phyloP scores from a whole-genome alignment of 129 eudicot genomes.

The Calendula officinalis region DNA sequence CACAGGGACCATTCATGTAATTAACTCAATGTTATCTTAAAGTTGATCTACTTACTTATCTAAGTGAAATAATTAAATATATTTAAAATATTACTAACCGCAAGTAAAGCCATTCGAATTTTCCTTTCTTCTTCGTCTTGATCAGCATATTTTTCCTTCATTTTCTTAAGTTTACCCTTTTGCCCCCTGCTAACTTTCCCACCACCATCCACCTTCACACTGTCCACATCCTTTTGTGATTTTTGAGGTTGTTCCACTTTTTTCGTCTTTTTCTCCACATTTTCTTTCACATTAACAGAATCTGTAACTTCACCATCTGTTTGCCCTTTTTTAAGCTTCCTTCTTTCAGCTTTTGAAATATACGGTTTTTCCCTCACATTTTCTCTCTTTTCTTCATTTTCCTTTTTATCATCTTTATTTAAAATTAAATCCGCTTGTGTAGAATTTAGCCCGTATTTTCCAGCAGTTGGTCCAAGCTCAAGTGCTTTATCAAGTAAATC shows the following conservation, averaged over 20 bases:
- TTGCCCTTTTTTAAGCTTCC: constrained; percentile 82
- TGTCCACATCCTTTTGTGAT: constrained; percentile 43
- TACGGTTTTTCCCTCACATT: constrained; percentile 73
- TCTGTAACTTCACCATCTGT: constrained; percentile 38
- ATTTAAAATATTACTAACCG: constrained; percentile 49
- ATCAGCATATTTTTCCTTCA: constrained; percentile 94
- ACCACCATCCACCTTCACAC: constrained; percentile 45
- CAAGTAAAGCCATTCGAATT: constrained; percentile 86
- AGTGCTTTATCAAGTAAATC: constrained; percentile 88
- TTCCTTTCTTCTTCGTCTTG: constrained; percentile 94
- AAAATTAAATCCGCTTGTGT: constrained; percentile 31
- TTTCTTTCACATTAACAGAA: constrained; percentile 31
- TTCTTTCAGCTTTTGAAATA: constrained; percentile 87
- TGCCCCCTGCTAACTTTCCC: constrained; percentile 85
- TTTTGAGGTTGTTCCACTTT: constrained; percentile 34
- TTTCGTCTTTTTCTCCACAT: constrained; percentile 27
- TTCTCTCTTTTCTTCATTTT: constrained; percentile 37
- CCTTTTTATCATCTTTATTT: constrained; percentile 21
- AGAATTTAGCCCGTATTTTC: constrained; percentile 48
- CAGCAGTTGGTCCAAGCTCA: constrained; percentile 69
- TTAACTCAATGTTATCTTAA: not conserved
- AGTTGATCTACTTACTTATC: not conserved
- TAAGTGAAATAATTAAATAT: constrained; percentile 13
- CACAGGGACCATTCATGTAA: too few relatives aligned
- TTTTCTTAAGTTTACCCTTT: constrained; percentile 86